Evolutionary conservation across 768 basidiomycete species (phyloP).

Genomic region (Cystofilobasidium ferigula): DNA sequence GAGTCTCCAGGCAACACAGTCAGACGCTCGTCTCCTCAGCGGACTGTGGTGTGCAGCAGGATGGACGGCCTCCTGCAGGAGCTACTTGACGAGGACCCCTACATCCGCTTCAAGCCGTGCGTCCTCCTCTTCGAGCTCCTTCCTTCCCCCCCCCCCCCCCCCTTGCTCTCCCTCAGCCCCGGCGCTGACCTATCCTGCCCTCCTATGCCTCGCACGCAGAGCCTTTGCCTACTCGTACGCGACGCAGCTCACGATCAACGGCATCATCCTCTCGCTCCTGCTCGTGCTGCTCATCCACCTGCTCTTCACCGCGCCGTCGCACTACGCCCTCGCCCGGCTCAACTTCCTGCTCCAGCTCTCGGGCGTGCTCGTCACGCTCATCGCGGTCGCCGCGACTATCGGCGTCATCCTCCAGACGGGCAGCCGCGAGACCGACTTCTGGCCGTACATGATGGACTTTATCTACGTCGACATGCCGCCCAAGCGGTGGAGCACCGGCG

Average conservation of each 20-base stretch:
- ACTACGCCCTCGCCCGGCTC: slow-evolving; percentile 81
- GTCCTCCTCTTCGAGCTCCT: background rate
- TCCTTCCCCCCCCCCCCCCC: background rate
- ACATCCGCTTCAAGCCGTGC: background rate
- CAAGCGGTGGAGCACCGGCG: slow-evolving; percentile 53
- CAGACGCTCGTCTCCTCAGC: background rate
- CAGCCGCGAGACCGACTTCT: slow-evolving; percentile 49
- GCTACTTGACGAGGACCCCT: background rate
- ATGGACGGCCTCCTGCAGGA: background rate
- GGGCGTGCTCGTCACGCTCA: slow-evolving; percentile 67
- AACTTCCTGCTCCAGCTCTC: slow-evolving; percentile 85
- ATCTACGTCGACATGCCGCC: slow-evolving; percentile 70
- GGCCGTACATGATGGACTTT: slow-evolving; percentile 78
- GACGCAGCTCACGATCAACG: slow-evolving; percentile 74
- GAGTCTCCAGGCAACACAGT: slow-evolving; percentile 14
- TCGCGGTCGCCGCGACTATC: slow-evolving; percentile 64
- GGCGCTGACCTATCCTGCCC: background rate
- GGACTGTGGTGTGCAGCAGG: background rate
- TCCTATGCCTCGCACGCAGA: background rate
- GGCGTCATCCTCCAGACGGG: slow-evolving; percentile 58
- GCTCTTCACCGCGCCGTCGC: slow-evolving; percentile 88
- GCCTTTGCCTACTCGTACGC: slow-evolving; percentile 77
- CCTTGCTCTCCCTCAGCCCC: background rate
- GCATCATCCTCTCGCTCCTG: slow-evolving; percentile 72
- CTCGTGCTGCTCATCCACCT: slow-evolving; percentile 80